A percentile compares a stretch with the other conserved stretches of the same genome.
phyloP scores from a whole-genome alignment of 2,329 filamentous ascomycete genomes.

The Fusarium odoratissimum region DNA sequence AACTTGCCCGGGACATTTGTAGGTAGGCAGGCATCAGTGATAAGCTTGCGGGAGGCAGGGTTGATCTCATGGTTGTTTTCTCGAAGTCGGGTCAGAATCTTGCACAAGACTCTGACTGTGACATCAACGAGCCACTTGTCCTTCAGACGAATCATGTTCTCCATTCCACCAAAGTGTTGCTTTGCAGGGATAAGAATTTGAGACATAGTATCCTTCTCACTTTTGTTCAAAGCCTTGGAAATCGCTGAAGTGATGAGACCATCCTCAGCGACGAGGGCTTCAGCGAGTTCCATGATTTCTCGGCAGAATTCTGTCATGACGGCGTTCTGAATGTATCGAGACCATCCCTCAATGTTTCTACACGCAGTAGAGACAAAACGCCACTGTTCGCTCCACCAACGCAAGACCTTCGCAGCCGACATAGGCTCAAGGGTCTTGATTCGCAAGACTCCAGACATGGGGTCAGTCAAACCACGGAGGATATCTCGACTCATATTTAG shows the following conservation, averaged over 20 bases:
- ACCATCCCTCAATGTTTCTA: constrained; percentile 85
- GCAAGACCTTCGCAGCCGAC: constrained; percentile 74
- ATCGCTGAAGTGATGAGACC: constrained; percentile 80
- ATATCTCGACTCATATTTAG: constrained; percentile 69
- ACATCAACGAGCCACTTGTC: constrained; percentile 87
- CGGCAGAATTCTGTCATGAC: constrained; percentile 93
- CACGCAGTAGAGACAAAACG: constrained; percentile 83
- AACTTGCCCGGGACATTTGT: constrained; percentile 66
- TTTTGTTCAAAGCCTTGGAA: constrained; percentile 55
- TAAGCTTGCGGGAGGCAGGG: constrained; percentile 66
- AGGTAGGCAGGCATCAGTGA: constrained; percentile 73
- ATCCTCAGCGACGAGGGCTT: constrained; percentile 86
- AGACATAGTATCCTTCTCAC: constrained; percentile 54
- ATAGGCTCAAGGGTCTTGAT: constrained; percentile 66
- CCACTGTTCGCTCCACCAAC: constrained; percentile 91
- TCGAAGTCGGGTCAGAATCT: constrained; percentile 84
- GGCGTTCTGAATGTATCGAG: constrained; percentile 76
- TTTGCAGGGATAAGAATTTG: constrained; percentile 55
- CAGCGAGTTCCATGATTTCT: constrained; percentile 93
- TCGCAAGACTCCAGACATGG: constrained; percentile 66
- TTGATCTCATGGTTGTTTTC: constrained; percentile 80
- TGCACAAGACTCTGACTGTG: constrained; percentile 83
- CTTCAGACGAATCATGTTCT: constrained; percentile 89
- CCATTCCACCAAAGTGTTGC: constrained; percentile 72
- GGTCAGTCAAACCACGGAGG: constrained; percentile 66